Conservation (phyloP, 2,329 filamentous ascomycete species). For the Rasamsonia emersonii region DNA sequence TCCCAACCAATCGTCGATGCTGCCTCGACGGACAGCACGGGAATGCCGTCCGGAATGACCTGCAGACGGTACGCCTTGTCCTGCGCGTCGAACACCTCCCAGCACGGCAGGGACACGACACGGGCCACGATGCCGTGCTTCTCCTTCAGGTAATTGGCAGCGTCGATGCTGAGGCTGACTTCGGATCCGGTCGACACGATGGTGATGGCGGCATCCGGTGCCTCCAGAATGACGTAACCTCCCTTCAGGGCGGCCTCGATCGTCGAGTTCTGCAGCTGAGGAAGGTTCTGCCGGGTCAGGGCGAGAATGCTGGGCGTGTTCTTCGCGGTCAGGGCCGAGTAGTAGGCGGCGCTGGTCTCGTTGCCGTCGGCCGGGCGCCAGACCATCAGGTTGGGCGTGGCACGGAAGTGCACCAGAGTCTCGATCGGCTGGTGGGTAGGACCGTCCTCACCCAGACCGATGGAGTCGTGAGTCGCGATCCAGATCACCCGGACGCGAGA, state of each 20-base stretch:
- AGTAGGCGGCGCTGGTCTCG: slow-evolving; percentile 97
- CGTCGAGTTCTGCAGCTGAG: slow-evolving; percentile 89
- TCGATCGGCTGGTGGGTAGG: slow-evolving; percentile 99
- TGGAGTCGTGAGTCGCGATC: slow-evolving; percentile 97
- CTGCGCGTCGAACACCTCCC: slow-evolving; percentile 93
- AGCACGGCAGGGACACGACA: slow-evolving; percentile 92
- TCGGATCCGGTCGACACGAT: slow-evolving; percentile 94
- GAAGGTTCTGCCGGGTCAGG: slow-evolving; percentile 94
- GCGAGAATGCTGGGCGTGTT: slow-evolving; percentile 88
- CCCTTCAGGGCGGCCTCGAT: slow-evolving; percentile 88
- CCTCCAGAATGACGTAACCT: slow-evolving; percentile 84
- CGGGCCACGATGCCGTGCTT: slow-evolving; percentile 81
- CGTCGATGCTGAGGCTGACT: slow-evolving; percentile 86
- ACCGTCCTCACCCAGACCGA: slow-evolving; percentile 96
- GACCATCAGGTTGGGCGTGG: slow-evolving; percentile 97
- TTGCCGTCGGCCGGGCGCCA: slow-evolving; percentile 98
- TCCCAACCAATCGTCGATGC: slow-evolving; percentile 98
- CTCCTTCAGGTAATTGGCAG: slow-evolving; percentile 82
- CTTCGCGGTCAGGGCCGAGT: slow-evolving; percentile 82
- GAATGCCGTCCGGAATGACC: slow-evolving; percentile 88
- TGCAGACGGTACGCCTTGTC: slow-evolving; percentile 89
- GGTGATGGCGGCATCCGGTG: slow-evolving; percentile 74
- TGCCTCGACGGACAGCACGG: slow-evolving; percentile 86
- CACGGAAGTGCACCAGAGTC: slow-evolving; percentile 96
- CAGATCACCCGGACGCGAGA: slow-evolving; percentile 88